These are phyloP conservation scores for Actinomucor elegans DNA, from an alignment of 371 early-diverging fungal species.

Conservation along the genomic window DNA sequence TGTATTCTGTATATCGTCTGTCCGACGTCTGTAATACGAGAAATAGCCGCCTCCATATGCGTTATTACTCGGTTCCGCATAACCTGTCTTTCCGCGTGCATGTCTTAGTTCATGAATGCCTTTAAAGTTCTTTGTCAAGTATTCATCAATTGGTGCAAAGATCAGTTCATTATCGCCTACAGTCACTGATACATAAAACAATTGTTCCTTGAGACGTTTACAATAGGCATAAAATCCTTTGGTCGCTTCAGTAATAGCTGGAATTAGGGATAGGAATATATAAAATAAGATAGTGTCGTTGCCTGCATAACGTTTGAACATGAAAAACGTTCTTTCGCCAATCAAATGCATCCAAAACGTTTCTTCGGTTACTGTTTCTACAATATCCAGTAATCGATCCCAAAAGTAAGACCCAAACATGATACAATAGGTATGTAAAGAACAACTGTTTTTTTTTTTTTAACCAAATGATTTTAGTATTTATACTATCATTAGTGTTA, in stretches of 20 bases:
- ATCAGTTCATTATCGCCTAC: not conserved
- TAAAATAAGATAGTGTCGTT: slow-evolving; percentile 22
- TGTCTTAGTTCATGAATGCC: slow-evolving; percentile 9
- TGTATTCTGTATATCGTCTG: slow-evolving; percentile 2
- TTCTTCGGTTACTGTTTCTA: slow-evolving; percentile 17
- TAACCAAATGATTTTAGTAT: no score
- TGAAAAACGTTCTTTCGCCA: slow-evolving; percentile 6
- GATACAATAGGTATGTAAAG: not conserved
- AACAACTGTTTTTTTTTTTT: not conserved
- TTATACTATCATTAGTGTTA: no score
- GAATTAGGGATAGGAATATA: slow-evolving; percentile 23
- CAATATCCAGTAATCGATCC: not conserved
- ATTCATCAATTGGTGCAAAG: not conserved
- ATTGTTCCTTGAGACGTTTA: not conserved
- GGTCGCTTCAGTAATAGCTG: not conserved
- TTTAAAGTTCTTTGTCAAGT: slow-evolving; percentile 15
- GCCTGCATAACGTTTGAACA: slow-evolving; percentile 7
- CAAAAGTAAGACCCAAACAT: not conserved
- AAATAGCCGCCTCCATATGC: slow-evolving; percentile 1
- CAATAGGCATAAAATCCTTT: not conserved
- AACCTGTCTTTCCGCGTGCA: slow-evolving; percentile 13
- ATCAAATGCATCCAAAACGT: slow-evolving; percentile 21
- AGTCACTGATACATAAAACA: slow-evolving; percentile 6
- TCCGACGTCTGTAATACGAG: slow-evolving; percentile 7
- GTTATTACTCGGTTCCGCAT: slow-evolving; percentile 13